Conservation (phyloP, 306 rosid genomes). For the Quercus rubra region DNA sequence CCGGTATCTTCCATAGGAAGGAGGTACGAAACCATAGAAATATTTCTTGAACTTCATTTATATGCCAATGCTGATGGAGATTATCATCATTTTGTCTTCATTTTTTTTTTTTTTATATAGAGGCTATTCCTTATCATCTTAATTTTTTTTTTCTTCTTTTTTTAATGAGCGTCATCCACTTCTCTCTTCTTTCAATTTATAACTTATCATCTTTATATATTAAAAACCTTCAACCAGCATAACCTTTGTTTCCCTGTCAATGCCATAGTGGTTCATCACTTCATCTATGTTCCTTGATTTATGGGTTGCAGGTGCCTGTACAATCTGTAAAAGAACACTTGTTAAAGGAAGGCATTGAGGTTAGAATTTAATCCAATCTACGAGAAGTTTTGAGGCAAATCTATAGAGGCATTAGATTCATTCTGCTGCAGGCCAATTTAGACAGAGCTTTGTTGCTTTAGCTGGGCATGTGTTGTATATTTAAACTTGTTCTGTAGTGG, state of each 20-base stretch:
- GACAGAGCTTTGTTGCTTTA: not conserved
- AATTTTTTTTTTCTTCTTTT: not conserved
- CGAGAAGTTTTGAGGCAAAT: not conserved
- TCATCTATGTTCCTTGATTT: not conserved
- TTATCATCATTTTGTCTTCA: not conserved
- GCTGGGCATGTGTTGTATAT: not conserved
- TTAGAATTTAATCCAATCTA: constrained; percentile 46
- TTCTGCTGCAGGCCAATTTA: not conserved
- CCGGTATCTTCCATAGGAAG: constrained; percentile 95
- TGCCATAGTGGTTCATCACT: not conserved
- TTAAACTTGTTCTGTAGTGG: not conserved
- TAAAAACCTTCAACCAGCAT: not conserved
- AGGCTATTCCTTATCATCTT: not conserved
- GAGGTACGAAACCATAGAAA: constrained; percentile 49
- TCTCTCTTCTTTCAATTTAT: not conserved
- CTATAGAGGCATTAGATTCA: not conserved
- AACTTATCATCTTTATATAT: not conserved
- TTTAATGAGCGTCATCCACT: not conserved
- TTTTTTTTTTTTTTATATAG: not conserved
- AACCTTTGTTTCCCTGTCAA: not conserved
- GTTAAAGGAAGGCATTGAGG: constrained; percentile 74
- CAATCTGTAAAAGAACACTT: constrained; percentile 77
- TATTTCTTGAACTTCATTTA: not conserved
- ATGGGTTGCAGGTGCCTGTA: constrained; percentile 64
- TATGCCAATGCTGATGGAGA: not conserved